Percentiles rank a stretch among this genome's conserved stretches.
Conservation (phyloP, 2,329 filamentous ascomycete genomes). For the Cercospora citrullina region DNA sequence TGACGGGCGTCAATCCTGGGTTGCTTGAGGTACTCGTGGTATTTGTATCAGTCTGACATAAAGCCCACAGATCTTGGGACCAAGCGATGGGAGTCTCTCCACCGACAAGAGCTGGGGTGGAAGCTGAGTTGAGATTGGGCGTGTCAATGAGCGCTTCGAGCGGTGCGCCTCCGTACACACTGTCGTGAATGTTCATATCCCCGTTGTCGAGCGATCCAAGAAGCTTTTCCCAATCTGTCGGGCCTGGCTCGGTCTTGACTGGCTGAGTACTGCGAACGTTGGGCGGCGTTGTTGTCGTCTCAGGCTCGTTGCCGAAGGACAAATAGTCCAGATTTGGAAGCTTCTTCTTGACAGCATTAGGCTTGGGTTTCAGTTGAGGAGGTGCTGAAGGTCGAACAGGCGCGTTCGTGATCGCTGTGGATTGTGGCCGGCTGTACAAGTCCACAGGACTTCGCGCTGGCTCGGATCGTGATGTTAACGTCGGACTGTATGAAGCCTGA, state of each 20-base stretch:
- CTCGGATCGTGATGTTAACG: slow-evolving; percentile 48
- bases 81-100: slow-evolving; percentile 22
- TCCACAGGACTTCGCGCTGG: slow-evolving; percentile 48
- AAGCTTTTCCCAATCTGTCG: slow-evolving; percentile 79
- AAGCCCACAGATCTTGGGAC: slow-evolving; percentile 37
- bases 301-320: slow-evolving; percentile 46
- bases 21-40: slow-evolving; percentile 18
- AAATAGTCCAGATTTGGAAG: slow-evolving; percentile 51
- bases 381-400: slow-evolving; percentile 32
- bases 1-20: slow-evolving; percentile 18
- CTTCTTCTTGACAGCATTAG: slow-evolving; percentile 19
- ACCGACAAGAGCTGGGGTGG: slow-evolving; percentile 24
- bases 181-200: slow-evolving; percentile 79
- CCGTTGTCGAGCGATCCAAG: slow-evolving; percentile 78
- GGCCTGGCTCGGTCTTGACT: slow-evolving; percentile 46
- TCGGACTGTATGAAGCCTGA: slow-evolving; percentile 45
- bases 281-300: slow-evolving; percentile 16
- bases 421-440: slow-evolving; percentile 35
- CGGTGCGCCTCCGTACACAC: slow-evolving; percentile 70
- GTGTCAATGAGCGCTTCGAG: slow-evolving; percentile 46
- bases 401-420: slow-evolving; percentile 19
- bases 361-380: slow-evolving; percentile 24
- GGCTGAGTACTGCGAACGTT: slow-evolving; percentile 28
- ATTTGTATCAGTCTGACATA: slow-evolving; percentile 33
- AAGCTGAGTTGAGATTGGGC: slow-evolving; percentile 42